These are phyloP conservation scores for Cydonia oblonga DNA, from an alignment of 331 rosid species.

Conservation along the genomic window DNA sequence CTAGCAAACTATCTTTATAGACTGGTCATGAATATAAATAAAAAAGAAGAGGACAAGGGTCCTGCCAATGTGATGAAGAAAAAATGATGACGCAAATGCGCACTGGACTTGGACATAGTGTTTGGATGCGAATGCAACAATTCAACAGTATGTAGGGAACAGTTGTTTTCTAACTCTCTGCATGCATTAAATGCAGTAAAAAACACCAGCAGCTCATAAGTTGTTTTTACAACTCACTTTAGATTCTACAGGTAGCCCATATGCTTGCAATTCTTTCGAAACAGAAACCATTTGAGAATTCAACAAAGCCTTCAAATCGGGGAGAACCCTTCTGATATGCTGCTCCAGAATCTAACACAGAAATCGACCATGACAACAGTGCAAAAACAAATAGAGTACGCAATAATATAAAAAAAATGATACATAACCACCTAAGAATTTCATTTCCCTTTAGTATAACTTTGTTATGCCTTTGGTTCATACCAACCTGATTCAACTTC, in stretches of 20 bases:
- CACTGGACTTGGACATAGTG: not conserved
- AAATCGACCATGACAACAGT: not conserved
- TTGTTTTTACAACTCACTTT: conserved; percentile 14
- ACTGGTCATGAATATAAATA: not conserved
- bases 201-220: not conserved
- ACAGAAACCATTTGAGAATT: conserved; percentile 14
- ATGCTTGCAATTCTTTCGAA: conserved; percentile 18
- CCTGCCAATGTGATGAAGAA: not conserved
- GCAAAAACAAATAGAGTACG: not conserved
- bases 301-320: conserved; percentile 26
- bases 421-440: not conserved
- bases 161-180: not conserved
- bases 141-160: not conserved
- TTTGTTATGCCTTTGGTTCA: not conserved
- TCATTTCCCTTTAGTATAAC: not conserved
- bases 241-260: conserved; percentile 25
- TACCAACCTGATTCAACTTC: conserved; percentile 31
- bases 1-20: not conserved
- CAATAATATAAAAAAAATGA: not conserved
- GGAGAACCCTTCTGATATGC: conserved; percentile 27
- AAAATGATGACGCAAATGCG: not conserved
- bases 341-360: conserved; percentile 29
- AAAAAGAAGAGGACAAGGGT: not conserved
- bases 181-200: not conserved
- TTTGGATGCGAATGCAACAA: not conserved